Evolutionary conservation across 2,329 filamentous ascomycete genomes (phyloP).

Genomic region (Stromatinia cepivora): DNA sequence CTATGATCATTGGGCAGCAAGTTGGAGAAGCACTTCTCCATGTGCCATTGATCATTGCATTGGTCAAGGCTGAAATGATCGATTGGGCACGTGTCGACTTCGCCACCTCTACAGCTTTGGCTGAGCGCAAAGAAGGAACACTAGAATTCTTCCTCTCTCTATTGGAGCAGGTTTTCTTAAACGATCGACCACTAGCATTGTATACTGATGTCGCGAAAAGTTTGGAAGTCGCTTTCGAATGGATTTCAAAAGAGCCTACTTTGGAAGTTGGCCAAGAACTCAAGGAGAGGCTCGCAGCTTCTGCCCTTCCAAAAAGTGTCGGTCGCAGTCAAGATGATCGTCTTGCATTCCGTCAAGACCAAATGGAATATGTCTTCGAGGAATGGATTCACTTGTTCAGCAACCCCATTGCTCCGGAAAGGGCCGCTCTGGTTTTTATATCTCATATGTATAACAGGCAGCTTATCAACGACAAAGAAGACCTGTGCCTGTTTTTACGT

Average conservation of each 20-base stretch:
- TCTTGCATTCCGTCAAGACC: slow-evolving; percentile 65
- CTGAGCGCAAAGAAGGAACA: slow-evolving; percentile 68
- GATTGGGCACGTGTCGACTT: slow-evolving; percentile 67
- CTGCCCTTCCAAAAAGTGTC: slow-evolving; percentile 54
- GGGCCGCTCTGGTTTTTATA: slow-evolving; percentile 72
- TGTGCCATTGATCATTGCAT: slow-evolving; percentile 56
- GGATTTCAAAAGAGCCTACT: slow-evolving; percentile 73
- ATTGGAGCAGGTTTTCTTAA: slow-evolving; percentile 75
- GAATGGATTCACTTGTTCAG: slow-evolving; percentile 88
- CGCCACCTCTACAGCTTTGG: slow-evolving; percentile 71
- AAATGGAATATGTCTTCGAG: slow-evolving; percentile 92
- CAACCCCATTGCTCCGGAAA: slow-evolving; percentile 73
- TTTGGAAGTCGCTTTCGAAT: slow-evolving; percentile 76
- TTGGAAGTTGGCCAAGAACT: slow-evolving; percentile 68
- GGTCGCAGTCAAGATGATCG: slow-evolving; percentile 58
- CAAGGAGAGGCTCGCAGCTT: slow-evolving; percentile 61
- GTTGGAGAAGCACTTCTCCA: slow-evolving; percentile 57
- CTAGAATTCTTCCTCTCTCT: slow-evolving; percentile 79
- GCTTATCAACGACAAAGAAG: slow-evolving; percentile 71
- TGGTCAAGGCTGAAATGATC: slow-evolving; percentile 60
- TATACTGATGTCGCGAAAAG: slow-evolving; percentile 85
- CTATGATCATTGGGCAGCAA: slow-evolving; percentile 57
- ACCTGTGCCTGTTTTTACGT: slow-evolving; percentile 77
- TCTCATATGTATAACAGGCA: slow-evolving; percentile 77
- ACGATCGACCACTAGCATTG: slow-evolving; percentile 73